Percentiles rank a stretch among this genome's conserved stretches.
phyloP scores from a whole-genome alignment of 148 eudicot species.

The Cornus kousa region DNA sequence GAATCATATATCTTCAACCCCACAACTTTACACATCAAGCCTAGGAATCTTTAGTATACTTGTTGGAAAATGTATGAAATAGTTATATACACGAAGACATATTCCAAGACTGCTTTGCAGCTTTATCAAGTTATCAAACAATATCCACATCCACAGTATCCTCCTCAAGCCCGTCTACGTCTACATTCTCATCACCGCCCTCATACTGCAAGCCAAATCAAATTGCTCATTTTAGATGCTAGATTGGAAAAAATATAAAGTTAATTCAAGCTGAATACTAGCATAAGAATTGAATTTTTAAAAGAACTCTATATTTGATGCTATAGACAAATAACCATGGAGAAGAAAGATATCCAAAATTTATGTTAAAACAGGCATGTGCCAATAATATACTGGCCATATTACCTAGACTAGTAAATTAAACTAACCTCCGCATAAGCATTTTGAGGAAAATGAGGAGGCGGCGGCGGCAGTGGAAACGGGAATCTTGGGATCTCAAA shows the following conservation, averaged over 20 bases:
- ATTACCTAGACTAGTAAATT: neutral
- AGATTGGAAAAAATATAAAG: neutral
- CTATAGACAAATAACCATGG: neutral
- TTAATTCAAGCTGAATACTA: neutral
- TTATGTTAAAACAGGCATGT: neutral
- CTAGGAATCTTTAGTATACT: neutral
- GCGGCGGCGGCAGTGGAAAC: slow-evolving; percentile 40
- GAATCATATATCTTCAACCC: neutral
- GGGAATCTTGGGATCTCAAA: slow-evolving; percentile 21
- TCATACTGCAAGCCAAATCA: slow-evolving; percentile 47
- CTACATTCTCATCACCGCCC: slow-evolving; percentile 51
- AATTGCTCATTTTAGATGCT: slow-evolving; percentile 5
- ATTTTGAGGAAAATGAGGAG: slow-evolving; percentile 53
- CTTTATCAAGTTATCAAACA: slow-evolving; percentile 19
- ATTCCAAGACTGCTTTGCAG: neutral
- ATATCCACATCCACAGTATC: slow-evolving; percentile 59
- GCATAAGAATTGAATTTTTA: neutral
- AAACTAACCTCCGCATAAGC: slow-evolving; percentile 54
- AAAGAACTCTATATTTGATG: neutral
- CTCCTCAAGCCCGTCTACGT: slow-evolving; percentile 52
- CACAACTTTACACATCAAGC: neutral
- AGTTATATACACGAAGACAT: neutral
- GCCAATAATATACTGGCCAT: neutral
- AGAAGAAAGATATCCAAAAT: neutral
- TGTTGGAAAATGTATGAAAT: neutral